Base-by-base conservation (phyloP, 2,329 filamentous ascomycete species). In the Parastagonospora avenae region DNA sequence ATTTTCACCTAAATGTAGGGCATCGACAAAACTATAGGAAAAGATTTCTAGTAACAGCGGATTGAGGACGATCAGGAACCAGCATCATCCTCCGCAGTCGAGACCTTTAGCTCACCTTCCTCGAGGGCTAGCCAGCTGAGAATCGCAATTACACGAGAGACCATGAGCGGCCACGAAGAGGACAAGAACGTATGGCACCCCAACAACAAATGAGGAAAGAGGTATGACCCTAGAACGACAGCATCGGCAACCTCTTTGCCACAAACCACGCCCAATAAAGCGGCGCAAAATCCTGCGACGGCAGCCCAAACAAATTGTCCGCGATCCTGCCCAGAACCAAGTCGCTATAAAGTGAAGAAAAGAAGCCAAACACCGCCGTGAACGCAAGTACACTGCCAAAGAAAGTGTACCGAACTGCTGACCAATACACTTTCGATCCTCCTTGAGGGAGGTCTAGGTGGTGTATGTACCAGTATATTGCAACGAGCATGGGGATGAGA, bases 261-360 rank as follows among this genome's bases (percentile, higher is more conserved):
- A 51, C 32, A 35, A 59, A 59, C 56, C 56, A 59, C 2, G 54
- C 39, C 56, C 56, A 59, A 46, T 59, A 59, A 2, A 59, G 40
- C 8, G 49, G 42, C 27, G 50, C 47, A 45, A 47, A 44, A 38
- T 56, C 56, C n/a, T 50, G 37, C 10, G 43, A 49, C 15, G 56
- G 56, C 4, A 49, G 27, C 12, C 56, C 56, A 4, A 48, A 35
- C 19, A 49, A 42, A 27, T 56, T 59, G n/a, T 46, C 16, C 8
- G 56, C 56, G 31, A 59, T 54, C 14, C 41, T 42, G 1, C 47
- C 56, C n/a, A 59, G 39, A 12, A 54, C 50, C 4, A 59, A 32
- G 35, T 59, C 56, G 35, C 52, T 51, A 24, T 59, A 59, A 8
- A 59, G 35, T 3, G 53, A 40, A 7, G 42, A 44, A 29, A 59